These are phyloP conservation scores for Myriosclerotinia curreyana DNA, from an alignment of 2,329 filamentous ascomycete species.

Conservation along the genomic window DNA sequence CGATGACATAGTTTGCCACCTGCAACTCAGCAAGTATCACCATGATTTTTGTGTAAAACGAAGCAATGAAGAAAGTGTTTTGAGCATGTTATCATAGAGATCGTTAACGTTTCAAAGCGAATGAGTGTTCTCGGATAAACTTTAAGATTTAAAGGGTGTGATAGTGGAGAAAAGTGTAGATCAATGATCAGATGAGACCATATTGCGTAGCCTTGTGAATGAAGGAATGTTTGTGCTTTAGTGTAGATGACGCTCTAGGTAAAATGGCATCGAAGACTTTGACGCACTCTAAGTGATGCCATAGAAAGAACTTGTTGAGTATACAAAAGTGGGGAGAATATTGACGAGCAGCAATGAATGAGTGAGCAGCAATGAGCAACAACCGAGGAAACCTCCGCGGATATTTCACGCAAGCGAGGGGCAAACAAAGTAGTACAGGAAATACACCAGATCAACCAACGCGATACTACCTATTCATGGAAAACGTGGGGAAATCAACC, in stretches of 20 bases:
- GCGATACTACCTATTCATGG: background rate
- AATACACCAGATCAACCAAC: background rate
- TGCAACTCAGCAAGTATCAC: background rate
- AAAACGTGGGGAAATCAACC: slow-evolving; percentile 4
- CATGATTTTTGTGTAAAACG: background rate
- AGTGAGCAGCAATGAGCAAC: background rate
- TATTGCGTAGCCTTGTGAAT: background rate
- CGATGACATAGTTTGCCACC: slow-evolving; percentile 16
- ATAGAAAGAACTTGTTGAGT: background rate
- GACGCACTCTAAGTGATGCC: background rate
- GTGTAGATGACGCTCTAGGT: background rate
- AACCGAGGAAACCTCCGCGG: background rate
- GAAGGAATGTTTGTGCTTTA: slow-evolving; percentile 2
- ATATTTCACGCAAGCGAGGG: background rate
- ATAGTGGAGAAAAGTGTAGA: background rate
- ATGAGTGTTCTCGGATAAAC: background rate
- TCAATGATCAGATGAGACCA: background rate
- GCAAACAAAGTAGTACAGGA: background rate
- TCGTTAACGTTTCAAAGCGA: background rate
- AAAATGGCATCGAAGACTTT: background rate
- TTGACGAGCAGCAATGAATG: background rate
- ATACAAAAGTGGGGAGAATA: slow-evolving; percentile 1
- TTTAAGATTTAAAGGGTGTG: background rate
- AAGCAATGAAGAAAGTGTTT: background rate
- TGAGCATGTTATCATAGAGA: background rate